Percentiles rank a stretch among this genome's conserved stretches.
Evolutionary conservation across 192 early-diverging fungal genomes (phyloP).

Genomic region (Podochytrium sp.): DNA sequence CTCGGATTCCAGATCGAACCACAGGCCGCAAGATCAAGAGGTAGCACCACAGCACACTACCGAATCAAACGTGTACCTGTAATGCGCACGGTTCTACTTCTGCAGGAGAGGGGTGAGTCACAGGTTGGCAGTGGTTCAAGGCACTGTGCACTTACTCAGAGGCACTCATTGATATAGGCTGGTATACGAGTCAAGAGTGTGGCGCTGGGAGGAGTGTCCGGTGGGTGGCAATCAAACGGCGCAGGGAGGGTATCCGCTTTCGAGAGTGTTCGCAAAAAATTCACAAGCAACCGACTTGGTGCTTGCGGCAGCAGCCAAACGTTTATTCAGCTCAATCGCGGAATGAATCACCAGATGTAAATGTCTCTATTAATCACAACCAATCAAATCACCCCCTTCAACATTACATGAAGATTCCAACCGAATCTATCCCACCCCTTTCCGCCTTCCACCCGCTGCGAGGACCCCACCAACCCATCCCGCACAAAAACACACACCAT

Average conservation of each 20-base stretch:
- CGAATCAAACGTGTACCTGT: neutral
- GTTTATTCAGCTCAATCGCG: neutral
- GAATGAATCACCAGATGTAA: neutral
- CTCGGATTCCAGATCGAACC: neutral
- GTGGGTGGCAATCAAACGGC: neutral
- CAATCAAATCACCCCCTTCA: too few relatives aligned
- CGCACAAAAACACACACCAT: neutral
- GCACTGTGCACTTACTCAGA: neutral
- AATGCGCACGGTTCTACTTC: constrained; percentile 13
- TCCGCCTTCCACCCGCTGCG: too few relatives aligned
- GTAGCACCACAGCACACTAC: neutral
- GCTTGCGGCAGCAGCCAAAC: neutral
- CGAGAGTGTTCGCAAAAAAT: neutral
- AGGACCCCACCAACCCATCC: too few relatives aligned
- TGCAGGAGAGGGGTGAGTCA: neutral
- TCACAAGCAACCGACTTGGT: neutral
- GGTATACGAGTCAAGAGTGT: neutral
- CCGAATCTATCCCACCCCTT: too few relatives aligned
- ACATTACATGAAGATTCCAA: too few relatives aligned
- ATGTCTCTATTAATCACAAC: too few relatives aligned
- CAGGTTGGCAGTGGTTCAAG: neutral
- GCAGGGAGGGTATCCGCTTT: too few relatives aligned
- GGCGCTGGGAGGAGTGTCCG: neutral
- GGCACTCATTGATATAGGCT: neutral
- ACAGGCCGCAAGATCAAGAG: neutral